Percentiles rank a stretch among this genome's conserved stretches.
These are phyloP conservation scores for Podila clonocystis DNA, from an alignment of 192 early-diverging fungal genomes.

Conservation along the genomic window DNA sequence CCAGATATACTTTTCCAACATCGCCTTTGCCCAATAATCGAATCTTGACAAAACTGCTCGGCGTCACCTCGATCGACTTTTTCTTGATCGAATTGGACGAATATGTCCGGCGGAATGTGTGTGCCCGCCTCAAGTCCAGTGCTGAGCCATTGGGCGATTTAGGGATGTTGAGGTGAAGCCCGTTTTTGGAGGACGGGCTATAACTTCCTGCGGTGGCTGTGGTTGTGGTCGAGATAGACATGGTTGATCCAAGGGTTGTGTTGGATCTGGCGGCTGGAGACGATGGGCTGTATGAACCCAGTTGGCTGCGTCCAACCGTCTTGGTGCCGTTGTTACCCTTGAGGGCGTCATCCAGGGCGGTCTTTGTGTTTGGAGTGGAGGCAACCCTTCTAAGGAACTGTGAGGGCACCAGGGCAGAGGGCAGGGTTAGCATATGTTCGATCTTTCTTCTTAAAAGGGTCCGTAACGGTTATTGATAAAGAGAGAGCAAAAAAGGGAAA, in stretches of 20 bases:
- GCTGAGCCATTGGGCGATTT: slow-evolving; percentile 31
- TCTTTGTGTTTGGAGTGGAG: slow-evolving; percentile 60
- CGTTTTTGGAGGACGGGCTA: slow-evolving; percentile 10
- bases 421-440: slow-evolving; percentile 20
- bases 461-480: slow-evolving; percentile 9
- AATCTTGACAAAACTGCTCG: slow-evolving; percentile 89
- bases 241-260: slow-evolving; percentile 40
- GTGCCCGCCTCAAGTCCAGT: slow-evolving; percentile 38
- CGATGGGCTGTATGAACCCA: slow-evolving; percentile 26
- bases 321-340: slow-evolving; percentile 10
- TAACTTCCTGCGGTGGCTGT: slow-evolving; percentile 17
- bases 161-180: slow-evolving; percentile 23
- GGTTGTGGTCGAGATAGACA: slow-evolving; percentile 15
- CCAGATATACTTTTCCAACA: slow-evolving; percentile 97
- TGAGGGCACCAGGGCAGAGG: background rate
- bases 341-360: slow-evolving; percentile 14
- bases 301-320: slow-evolving; percentile 12
- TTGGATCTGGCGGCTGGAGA: slow-evolving; percentile 34
- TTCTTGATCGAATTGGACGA: slow-evolving; percentile 87
- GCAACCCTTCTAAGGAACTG: slow-evolving; percentile 59
- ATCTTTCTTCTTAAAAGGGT: slow-evolving; percentile 2
- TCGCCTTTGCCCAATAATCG: slow-evolving; percentile 96
- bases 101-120: slow-evolving; percentile 78
- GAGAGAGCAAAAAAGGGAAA: background rate
- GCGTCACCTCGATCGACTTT: slow-evolving; percentile 83